Evolutionary conservation across 129 eudicot genomes (phyloP), one percentile per base, ranked within the genome.

Genomic region (Flaveria robusta): DNA sequence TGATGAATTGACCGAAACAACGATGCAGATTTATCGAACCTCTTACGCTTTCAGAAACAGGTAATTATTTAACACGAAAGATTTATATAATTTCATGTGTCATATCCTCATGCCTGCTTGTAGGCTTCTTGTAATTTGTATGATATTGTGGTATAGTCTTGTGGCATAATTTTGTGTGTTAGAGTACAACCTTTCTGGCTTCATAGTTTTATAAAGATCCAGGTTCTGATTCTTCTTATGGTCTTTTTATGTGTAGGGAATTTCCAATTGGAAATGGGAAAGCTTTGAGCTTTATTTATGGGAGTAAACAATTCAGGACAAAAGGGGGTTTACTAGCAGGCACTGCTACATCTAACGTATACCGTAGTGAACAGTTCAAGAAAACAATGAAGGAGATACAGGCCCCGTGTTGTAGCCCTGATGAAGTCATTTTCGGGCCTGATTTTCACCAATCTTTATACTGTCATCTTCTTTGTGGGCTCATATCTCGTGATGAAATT

Each of bases 271-370:
- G 66, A 29, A 84, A 87, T n/a, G 98, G 98, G 31, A 90, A 87
- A 82, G 96, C 91, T 15, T 77, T 94, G 63, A 85, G 85, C 74
- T 91, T 94, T 85, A 87, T 94, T 3, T 94, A 88, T 66, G 85
- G 96, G 34, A 88, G 98, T 81, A 94, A 87, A 76, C 96, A 86
- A 56, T 89, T 91, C 79, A 84, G 72, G 56, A 91, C 97, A 24
- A 86, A 89, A 81, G 97, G 98, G 0, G 98, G 98, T 72, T 77
- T 91, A 23, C n/a, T 87, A 1, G 97, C 98, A 6, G 98, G 97
- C 49, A 94, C 98, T 23, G 97, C 98, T 11, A 94, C 98, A 1
- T 91, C 98, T 4, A 88, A 91, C 56, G 91, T 94, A 15, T 91
- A 83, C 51, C 88, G 96, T 1, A 85, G 89, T 54, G 71, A 87